phyloP scores from a whole-genome alignment of 2,329 filamentous ascomycete species.

The Phaeomoniella chlamydospora region DNA sequence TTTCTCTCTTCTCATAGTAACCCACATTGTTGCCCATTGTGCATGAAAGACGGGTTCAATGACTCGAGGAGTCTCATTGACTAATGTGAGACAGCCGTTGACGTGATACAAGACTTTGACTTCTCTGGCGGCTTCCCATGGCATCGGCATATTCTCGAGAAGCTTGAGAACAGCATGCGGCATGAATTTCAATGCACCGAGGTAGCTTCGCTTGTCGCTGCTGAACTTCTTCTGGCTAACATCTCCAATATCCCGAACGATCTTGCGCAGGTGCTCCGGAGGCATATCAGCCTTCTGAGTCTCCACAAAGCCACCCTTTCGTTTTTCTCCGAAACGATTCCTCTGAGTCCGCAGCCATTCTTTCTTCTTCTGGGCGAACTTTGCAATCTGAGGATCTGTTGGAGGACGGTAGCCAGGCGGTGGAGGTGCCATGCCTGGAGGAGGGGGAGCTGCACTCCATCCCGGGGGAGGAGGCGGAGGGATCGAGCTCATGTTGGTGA shows the following conservation, averaged over 20 bases:
- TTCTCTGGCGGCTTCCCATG: conserved; percentile 90
- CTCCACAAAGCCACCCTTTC: conserved; percentile 90
- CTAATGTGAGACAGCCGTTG: conserved; percentile 89
- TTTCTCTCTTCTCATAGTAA: conserved; percentile 95
- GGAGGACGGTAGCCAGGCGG: conserved; percentile 74
- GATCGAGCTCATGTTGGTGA: conserved; percentile 39
- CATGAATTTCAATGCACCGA: conserved; percentile 98
- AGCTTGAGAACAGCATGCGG: conserved; percentile 95
- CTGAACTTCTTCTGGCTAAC: conserved; percentile 99
- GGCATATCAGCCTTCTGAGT: conserved; percentile 98
- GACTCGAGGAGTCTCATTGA: conserved; percentile 91
- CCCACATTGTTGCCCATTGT: conserved; percentile 99
- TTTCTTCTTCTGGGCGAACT: conserved; percentile 97
- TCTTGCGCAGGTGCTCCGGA: conserved; percentile 93
- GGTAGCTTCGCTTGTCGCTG: conserved; percentile 93
- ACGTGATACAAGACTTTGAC: conserved; percentile 98
- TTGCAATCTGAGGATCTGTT: conserved; percentile 70
- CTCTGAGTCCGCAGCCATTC: conserved; percentile 91
- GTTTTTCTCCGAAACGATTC: conserved; percentile 91
- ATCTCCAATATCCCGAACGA: conserved; percentile 96
- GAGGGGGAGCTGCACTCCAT: conserved; percentile 41
- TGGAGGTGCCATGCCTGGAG: conserved; percentile 51
- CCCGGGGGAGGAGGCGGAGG: conserved; percentile 56
- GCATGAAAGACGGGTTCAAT: conserved; percentile 97
- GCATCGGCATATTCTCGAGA: conserved; percentile 99